Conservation (phyloP, 768 basidiomycete genomes). For the Cyclocybe aegerita region DNA sequence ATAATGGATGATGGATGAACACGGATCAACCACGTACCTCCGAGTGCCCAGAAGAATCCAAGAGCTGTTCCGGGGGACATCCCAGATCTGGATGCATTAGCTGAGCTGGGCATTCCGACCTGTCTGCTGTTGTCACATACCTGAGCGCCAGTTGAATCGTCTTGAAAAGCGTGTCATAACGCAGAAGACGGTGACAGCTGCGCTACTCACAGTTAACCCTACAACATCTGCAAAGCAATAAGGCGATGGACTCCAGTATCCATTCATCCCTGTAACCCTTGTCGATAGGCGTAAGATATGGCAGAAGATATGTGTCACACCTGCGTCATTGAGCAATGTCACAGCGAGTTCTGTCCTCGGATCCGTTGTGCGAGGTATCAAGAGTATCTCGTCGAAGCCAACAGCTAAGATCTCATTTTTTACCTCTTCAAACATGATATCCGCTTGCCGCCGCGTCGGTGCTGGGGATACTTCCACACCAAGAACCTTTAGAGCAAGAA, state of each 20-base stretch:
- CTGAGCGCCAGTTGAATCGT: conserved; percentile 64
- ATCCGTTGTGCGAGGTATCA: conserved; percentile 62
- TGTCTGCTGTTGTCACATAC: conserved; percentile 28
- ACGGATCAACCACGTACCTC: conserved; percentile 36
- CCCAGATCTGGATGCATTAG: conserved; percentile 44
- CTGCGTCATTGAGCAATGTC: conserved; percentile 66
- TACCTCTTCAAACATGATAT: conserved; percentile 67
- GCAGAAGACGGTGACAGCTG: not conserved
- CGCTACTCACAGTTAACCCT: conserved; percentile 56
- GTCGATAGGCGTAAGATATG: not conserved
- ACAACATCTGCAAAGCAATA: conserved; percentile 61
- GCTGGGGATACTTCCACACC: conserved; percentile 59
- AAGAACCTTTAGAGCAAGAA: conserved; percentile 57
- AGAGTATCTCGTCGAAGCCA: conserved; percentile 67
- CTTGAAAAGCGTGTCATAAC: conserved; percentile 27
- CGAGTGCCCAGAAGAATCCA: conserved; percentile 73
- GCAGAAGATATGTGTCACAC: conserved; percentile 27
- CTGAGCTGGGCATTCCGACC: not conserved
- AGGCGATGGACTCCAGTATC: conserved; percentile 64
- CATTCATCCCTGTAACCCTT: conserved; percentile 50
- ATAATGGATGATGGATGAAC: not conserved
- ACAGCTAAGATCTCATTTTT: conserved; percentile 70
- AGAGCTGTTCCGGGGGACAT: conserved; percentile 68
- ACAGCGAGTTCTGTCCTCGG: conserved; percentile 61
- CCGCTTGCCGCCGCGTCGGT: conserved; percentile 54